Evolutionary conservation across 441 rosid species (phyloP).

Genomic region (Euphorbia neoarborescens): DNA sequence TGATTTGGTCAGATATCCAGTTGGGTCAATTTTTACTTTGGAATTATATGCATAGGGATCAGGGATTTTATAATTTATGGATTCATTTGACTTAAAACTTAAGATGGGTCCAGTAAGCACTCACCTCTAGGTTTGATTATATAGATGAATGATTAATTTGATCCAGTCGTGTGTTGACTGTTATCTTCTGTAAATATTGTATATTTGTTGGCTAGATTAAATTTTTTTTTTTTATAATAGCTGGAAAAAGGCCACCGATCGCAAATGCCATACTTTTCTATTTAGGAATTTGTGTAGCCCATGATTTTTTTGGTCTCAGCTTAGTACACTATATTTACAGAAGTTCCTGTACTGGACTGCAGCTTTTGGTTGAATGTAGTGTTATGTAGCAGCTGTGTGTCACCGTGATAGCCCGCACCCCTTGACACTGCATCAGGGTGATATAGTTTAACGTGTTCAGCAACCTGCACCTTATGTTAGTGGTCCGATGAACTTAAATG

Average conservation of each 20-base stretch:
- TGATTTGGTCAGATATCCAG: conserved; percentile 20
- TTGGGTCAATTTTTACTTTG: conserved; percentile 20
- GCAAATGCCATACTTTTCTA: background rate
- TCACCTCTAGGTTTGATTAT: conserved; percentile 20
- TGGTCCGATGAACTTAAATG: background rate
- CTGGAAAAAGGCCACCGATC: background rate
- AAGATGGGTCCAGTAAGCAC: conserved; percentile 32
- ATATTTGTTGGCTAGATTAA: conserved; percentile 1
- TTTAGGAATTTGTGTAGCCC: background rate
- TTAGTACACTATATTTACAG: background rate
- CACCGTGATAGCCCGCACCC: background rate
- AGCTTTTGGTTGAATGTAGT: conserved; percentile 1
- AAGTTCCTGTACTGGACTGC: background rate
- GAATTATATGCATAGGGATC: conserved; percentile 11
- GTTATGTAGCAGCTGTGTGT: background rate
- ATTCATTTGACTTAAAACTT: conserved; percentile 26
- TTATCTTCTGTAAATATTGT: background rate
- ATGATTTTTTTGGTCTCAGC: background rate
- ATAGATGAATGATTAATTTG: conserved; percentile 14
- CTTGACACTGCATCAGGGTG: conserved; percentile 2
- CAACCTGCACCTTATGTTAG: background rate
- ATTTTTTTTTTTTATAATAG: background rate
- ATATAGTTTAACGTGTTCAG: background rate
- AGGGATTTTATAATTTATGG: conserved; percentile 9
- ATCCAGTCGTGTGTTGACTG: conserved; percentile 23